phyloP scores from a whole-genome alignment of 306 rosid genomes.

The Lathyrus oleraceus region DNA sequence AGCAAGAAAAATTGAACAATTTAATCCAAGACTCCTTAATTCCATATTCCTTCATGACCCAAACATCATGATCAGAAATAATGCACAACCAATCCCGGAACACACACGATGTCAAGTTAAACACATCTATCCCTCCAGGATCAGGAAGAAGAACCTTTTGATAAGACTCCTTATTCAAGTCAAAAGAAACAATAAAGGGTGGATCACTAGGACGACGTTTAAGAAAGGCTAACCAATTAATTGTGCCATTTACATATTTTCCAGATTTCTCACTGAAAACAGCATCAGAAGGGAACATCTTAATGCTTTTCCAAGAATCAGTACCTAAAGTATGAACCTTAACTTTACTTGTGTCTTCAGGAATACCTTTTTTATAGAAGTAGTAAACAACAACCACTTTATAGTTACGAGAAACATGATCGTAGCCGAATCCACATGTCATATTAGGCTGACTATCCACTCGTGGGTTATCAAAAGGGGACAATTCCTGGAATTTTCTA shows the following conservation, averaged over 20 bases:
- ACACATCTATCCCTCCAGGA: neutral
- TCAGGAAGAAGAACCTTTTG: slow-evolving; percentile 19
- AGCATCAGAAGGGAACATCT: slow-evolving; percentile 2
- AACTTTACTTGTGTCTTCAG: neutral
- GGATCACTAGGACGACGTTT: neutral
- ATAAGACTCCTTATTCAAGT: slow-evolving; percentile 39
- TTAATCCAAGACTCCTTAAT: slow-evolving; percentile 42
- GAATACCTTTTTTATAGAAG: neutral
- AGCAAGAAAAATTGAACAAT: neutral
- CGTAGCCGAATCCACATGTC: neutral
- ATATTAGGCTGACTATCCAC: neutral
- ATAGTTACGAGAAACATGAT: neutral
- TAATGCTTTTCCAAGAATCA: slow-evolving; percentile 30
- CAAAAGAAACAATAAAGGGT: slow-evolving; percentile 30
- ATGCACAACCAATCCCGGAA: slow-evolving; percentile 36
- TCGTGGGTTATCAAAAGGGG: neutral
- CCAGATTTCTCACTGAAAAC: neutral
- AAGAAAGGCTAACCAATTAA: slow-evolving; percentile 35
- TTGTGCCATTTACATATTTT: slow-evolving; percentile 34
- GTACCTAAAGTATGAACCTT: slow-evolving; percentile 27
- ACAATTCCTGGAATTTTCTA: neutral
- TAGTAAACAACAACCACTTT: neutral
- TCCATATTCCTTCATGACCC: slow-evolving; percentile 46
- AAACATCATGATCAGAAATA: slow-evolving; percentile 9
- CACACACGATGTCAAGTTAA: neutral